Evolutionary conservation across 2,329 filamentous ascomycete genomes (phyloP).

Genomic region (Aureobasidium sp.): DNA sequence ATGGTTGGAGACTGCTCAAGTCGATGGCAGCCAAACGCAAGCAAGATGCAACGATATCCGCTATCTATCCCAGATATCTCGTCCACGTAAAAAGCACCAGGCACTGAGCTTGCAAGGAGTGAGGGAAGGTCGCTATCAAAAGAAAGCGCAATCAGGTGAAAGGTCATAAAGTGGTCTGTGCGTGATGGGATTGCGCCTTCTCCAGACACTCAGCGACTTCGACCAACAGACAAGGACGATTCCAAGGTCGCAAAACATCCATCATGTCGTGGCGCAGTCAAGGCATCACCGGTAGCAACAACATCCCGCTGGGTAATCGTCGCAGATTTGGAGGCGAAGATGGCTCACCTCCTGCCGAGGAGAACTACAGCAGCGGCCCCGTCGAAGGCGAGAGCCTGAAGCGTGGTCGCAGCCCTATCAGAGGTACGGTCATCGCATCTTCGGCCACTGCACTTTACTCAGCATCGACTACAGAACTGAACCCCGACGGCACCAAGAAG

Average conservation of each 20-base stretch:
- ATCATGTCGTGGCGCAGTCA: slow-evolving; percentile 56
- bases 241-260: background rate
- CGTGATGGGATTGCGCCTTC: background rate
- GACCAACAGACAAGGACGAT: background rate
- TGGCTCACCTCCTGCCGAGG: slow-evolving; percentile 35
- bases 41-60: no score
- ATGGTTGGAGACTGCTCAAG: no score
- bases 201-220: background rate
- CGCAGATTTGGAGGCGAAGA: slow-evolving; percentile 61
- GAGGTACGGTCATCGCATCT: slow-evolving; percentile 45
- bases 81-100: no score
- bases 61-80: no score
- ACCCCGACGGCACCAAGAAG: slow-evolving; percentile 66
- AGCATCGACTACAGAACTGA: slow-evolving; percentile 24
- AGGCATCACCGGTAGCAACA: slow-evolving; percentile 96
- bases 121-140: background rate
- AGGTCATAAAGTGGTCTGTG: background rate
- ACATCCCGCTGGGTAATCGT: slow-evolving; percentile 82
- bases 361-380: slow-evolving; percentile 81
- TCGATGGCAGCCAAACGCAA: no score
- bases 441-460: slow-evolving; percentile 15
- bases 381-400: slow-evolving; percentile 54
- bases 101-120: background rate
- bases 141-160: background rate
- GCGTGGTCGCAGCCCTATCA: slow-evolving; percentile 86